phyloP scores from a whole-genome alignment of 1,284 basidiomycete genomes.

The Sanghuangporus weigelae region DNA sequence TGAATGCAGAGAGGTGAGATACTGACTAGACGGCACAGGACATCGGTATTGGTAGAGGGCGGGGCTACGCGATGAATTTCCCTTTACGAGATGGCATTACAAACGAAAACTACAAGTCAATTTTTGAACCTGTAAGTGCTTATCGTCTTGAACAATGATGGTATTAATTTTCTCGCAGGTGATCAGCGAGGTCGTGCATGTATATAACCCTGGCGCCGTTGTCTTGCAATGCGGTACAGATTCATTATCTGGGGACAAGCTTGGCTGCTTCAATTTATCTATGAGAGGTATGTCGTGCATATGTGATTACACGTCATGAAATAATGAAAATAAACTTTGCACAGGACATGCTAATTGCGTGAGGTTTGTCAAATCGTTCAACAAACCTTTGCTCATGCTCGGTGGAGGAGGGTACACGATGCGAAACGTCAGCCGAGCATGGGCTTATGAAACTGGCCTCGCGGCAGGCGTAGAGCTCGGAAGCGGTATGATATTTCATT shows the following conservation, averaged over 20 bases:
- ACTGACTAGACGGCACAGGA: slow-evolving; percentile 46
- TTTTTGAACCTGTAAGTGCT: slow-evolving; percentile 86
- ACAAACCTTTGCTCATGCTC: slow-evolving; percentile 86
- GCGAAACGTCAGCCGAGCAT: slow-evolving; percentile 93
- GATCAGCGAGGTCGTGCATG: slow-evolving; percentile 92
- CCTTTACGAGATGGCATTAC: slow-evolving; percentile 94
- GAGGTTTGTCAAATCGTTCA: slow-evolving; percentile 95
- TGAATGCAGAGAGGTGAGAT: background rate
- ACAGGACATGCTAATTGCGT: slow-evolving; percentile 95
- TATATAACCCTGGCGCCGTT: slow-evolving; percentile 93
- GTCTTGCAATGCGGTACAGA: slow-evolving; percentile 99
- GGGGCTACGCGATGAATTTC: slow-evolving; percentile 92
- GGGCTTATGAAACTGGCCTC: slow-evolving; percentile 97
- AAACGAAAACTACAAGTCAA: slow-evolving; percentile 92
- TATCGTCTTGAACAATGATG: no score
- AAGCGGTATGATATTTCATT: slow-evolving; percentile 47
- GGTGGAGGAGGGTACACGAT: slow-evolving; percentile 99
- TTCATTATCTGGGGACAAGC: slow-evolving; percentile 93
- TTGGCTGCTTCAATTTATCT: slow-evolving; percentile 95
- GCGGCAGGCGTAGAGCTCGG: slow-evolving; percentile 94
- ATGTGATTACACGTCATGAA: background rate
- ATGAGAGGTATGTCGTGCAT: slow-evolving; percentile 68
- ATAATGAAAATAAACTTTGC: background rate
- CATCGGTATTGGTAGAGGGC: slow-evolving; percentile 88
- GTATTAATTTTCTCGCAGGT: slow-evolving; percentile 47